A percentile compares a stretch with the other conserved stretches of the same genome.
phyloP scores from a whole-genome alignment of 75 land plant genomes.

The Chamaecyparis obtusa region DNA sequence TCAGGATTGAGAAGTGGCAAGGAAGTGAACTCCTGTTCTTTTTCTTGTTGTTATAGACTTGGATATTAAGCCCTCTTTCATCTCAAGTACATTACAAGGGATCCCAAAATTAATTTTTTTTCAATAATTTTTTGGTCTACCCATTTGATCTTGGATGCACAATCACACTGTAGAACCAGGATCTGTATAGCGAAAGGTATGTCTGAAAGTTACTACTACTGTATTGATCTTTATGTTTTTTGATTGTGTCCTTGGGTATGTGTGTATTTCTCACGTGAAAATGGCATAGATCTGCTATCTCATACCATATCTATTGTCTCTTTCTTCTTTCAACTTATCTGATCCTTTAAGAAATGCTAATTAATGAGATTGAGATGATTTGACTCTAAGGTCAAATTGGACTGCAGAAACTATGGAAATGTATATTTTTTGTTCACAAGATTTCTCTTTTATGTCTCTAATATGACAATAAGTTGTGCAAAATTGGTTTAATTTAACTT shows the following conservation, averaged over 20 bases:
- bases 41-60: conserved; percentile 4
- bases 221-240: neutral
- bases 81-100: neutral
- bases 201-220: neutral
- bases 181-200: conserved; percentile 11
- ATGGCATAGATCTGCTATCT: neutral
- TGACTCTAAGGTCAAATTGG: neutral
- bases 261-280: neutral
- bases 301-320: neutral
- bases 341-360: neutral
- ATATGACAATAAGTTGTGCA: neutral
- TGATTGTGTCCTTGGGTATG: no score
- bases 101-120: neutral
- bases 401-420: neutral
- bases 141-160: neutral
- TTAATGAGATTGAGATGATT: neutral
- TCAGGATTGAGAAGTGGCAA: conserved; percentile 16
- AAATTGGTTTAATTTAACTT: neutral
- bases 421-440: neutral
- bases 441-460: neutral
- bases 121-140: neutral
- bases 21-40: neutral
- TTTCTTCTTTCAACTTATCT: neutral
- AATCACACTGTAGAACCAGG: neutral
- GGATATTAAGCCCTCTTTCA: neutral